These are phyloP conservation scores for Phytophthora hibernalis DNA, from an alignment of 352 stramenopile genomes.

Conservation along the genomic window DNA sequence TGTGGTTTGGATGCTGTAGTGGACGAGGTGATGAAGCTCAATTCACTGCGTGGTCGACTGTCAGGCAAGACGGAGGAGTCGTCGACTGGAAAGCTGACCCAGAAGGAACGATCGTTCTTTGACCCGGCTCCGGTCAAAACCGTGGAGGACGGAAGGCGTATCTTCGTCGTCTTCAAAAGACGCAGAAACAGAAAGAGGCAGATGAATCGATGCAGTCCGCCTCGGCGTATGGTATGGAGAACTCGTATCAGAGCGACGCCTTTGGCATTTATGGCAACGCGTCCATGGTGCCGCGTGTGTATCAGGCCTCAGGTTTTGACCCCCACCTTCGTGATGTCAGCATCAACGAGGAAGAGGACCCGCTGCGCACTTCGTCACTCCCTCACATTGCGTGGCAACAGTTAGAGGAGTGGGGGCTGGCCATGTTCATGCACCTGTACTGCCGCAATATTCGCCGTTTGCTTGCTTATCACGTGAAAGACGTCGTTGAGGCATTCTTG, in stretches of 20 bases:
- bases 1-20: slow-evolving; percentile 43
- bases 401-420: slow-evolving; percentile 76
- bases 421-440: slow-evolving; percentile 90
- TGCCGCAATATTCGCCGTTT: slow-evolving; percentile 83
- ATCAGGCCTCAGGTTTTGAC: slow-evolving; percentile 87
- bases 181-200: slow-evolving; percentile 57
- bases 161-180: slow-evolving; percentile 65
- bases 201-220: slow-evolving; percentile 59
- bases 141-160: slow-evolving; percentile 81
- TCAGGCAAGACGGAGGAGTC: slow-evolving; percentile 45
- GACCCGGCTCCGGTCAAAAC: slow-evolving; percentile 67
- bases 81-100: slow-evolving; percentile 18
- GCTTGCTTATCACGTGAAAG: slow-evolving; percentile 86
- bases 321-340: slow-evolving; percentile 67
- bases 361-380: slow-evolving; percentile 76
- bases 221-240: slow-evolving; percentile 52
- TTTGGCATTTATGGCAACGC: slow-evolving; percentile 78
- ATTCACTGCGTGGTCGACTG: slow-evolving; percentile 59
- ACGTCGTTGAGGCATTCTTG: slow-evolving; percentile 83
- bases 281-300: slow-evolving; percentile 76
- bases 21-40: slow-evolving; percentile 67
- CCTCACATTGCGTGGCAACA: slow-evolving; percentile 80
- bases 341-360: slow-evolving; percentile 71
- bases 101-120: slow-evolving; percentile 74
- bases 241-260: slow-evolving; percentile 59